phyloP scores from a whole-genome alignment of 768 basidiomycete species.

The Tephrocybe sp. region DNA sequence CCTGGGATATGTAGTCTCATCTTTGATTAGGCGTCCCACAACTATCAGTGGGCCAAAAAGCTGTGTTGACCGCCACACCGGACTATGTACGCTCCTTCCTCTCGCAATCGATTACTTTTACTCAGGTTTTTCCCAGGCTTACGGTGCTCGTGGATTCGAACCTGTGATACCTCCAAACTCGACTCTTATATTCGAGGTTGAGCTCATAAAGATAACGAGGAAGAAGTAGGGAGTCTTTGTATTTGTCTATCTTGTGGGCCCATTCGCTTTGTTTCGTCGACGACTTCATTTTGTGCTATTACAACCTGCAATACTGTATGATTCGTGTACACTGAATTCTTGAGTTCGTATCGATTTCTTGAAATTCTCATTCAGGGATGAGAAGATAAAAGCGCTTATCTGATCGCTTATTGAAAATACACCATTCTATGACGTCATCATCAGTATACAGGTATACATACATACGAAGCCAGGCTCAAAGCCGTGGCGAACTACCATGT shows the following conservation, averaged over 20 bases:
- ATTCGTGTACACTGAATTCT: conserved; percentile 21
- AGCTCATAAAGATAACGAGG: conserved; percentile 67
- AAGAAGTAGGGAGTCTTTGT: conserved; percentile 6
- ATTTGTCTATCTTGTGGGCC: conserved; percentile 14
- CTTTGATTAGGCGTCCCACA: conserved; percentile 62
- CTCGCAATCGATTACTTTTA: conserved; percentile 5
- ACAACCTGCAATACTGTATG: conserved; percentile 27
- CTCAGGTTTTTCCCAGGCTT: conserved; percentile 46
- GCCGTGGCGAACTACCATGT: background rate
- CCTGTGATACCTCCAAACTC: conserved; percentile 78
- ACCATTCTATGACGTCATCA: conserved; percentile 8
- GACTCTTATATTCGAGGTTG: conserved; percentile 79
- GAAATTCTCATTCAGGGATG: background rate
- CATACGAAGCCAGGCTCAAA: no score
- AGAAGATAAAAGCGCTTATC: conserved; percentile 11
- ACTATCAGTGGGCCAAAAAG: conserved; percentile 76
- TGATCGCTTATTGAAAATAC: conserved; percentile 1
- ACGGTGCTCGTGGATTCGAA: conserved; percentile 72
- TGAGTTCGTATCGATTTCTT: conserved; percentile 7
- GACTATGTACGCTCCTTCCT: conserved; percentile 61
- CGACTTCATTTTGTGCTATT: conserved; percentile 21
- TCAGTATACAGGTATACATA: background rate
- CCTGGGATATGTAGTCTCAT: conserved; percentile 12
- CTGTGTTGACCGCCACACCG: conserved; percentile 59
- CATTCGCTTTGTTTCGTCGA: conserved; percentile 10